Evolutionary conservation across 75 land plant species (phyloP).

Genomic region (Larix kaempferi): DNA sequence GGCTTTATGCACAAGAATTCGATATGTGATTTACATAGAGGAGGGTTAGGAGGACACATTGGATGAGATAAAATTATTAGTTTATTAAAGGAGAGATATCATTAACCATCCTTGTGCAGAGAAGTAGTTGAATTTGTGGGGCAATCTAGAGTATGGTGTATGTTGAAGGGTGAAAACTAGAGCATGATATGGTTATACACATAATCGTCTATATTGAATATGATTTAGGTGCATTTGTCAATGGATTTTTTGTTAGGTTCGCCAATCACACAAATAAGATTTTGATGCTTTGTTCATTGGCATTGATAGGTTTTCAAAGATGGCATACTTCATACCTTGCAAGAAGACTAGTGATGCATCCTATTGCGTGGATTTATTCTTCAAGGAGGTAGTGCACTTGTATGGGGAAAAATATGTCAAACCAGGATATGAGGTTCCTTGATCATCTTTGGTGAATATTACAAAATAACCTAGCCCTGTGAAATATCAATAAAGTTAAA

Average conservation of each 20-base stretch:
- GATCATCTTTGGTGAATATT: no score
- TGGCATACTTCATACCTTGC: conserved; percentile 1
- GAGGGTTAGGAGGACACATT: conserved; percentile 8
- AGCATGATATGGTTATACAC: neutral
- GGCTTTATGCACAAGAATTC: neutral
- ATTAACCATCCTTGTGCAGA: neutral
- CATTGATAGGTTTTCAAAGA: neutral
- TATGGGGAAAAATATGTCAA: no score
- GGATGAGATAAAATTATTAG: neutral
- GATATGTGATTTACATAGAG: neutral
- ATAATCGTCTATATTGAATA: neutral
- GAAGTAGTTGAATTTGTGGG: neutral
- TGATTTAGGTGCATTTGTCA: neutral
- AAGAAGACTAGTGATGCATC: conserved; percentile 4
- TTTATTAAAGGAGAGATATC: neutral
- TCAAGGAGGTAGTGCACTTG: neutral
- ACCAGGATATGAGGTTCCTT: neutral
- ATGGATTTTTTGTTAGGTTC: conserved; percentile 10
- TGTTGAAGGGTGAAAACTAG: neutral
- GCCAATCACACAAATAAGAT: neutral
- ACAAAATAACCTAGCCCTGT: no score
- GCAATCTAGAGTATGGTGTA: neutral
- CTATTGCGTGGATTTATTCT: neutral
- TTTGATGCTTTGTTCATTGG: neutral
- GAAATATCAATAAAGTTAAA: no score